Base-by-base conservation (phyloP, 306 rosid genomes). In the Echinosophora koreensis region DNA sequence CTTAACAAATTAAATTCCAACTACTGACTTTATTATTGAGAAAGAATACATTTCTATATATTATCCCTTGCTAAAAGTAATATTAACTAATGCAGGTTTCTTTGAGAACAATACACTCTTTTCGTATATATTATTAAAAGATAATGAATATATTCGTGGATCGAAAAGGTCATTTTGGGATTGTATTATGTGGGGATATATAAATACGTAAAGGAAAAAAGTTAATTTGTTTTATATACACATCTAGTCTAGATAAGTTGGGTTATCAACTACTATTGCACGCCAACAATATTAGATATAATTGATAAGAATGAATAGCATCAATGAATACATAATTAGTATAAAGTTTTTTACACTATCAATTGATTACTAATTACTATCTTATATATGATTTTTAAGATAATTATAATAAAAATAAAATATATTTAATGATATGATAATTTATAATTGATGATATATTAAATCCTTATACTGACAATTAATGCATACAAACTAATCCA, bases 71-170 rank as follows among this genome's bases (percentile, higher is more conserved):
- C 39, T 16, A 79, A 82, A 74, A 82, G 86, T 70, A 65, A 56
- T 82, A 69, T 17, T 76, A 70, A 80, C 64, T 79, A 80, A 79
- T 71, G 38, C 71, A 42, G 74, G 80, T 85, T 85, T 71, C 89
- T 85, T 85, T 82, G 84, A 85, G 80, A 85, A 67, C 86, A 85
- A 82, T 85, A 58, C 89, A 82, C 86, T 73, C 84, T 70, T 82
- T 75, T 70, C 18, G 30, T 11, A 46, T 47, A 15, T 58, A 67
- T 54, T 57, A 67, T 51, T 57, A 49, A 42, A 69, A 64, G 13
- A 7, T 39, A 74, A 64, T 49, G 54, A 18, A 41, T 51, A 28
- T 13, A 70, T 76, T 71, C 35, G 37, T 71, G 69, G 54, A 28
- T 44, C 55, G 42, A 85, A 82, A 85, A 78, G 84, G 74, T 0